phyloP scores from a whole-genome alignment of 148 eudicot genomes.

The Mesembryanthemum crystallinum region DNA sequence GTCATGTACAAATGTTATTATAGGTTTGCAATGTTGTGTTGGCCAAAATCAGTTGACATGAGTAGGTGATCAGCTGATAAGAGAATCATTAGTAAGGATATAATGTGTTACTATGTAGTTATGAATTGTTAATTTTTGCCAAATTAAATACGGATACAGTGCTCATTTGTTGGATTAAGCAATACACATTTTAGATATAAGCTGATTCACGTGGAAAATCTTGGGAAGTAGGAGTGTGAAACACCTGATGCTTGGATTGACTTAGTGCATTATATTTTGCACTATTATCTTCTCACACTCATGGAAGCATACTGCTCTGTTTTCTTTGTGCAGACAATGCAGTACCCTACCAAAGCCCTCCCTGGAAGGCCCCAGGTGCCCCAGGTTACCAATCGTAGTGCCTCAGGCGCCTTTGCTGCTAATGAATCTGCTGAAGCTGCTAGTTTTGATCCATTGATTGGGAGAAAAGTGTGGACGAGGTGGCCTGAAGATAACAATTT shows the following conservation, averaged over 20 bases:
- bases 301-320: slow-evolving; percentile 14
- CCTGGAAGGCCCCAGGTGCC: slow-evolving; percentile 48
- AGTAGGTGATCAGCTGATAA: neutral
- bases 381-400: slow-evolving; percentile 35
- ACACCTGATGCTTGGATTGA: slow-evolving; percentile 6
- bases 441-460: slow-evolving; percentile 48
- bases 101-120: neutral
- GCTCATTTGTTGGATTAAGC: neutral
- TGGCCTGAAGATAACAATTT: slow-evolving; percentile 66
- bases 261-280: neutral
- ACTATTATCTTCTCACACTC: neutral
- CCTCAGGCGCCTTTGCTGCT: slow-evolving; percentile 35
- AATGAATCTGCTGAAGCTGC: slow-evolving; percentile 40
- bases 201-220: neutral
- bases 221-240: neutral
- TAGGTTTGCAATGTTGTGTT: neutral
- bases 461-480: slow-evolving; percentile 62
- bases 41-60: slow-evolving; percentile 6
- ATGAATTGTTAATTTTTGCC: neutral
- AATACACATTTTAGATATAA: neutral
- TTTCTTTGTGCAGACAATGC: slow-evolving; percentile 30
- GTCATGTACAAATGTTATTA: slow-evolving; percentile 2
- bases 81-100: neutral
- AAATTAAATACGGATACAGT: neutral
- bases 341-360: slow-evolving; percentile 42